phyloP scores from a whole-genome alignment of 2,329 filamentous ascomycete genomes.

The Sporothrix mexicana region DNA sequence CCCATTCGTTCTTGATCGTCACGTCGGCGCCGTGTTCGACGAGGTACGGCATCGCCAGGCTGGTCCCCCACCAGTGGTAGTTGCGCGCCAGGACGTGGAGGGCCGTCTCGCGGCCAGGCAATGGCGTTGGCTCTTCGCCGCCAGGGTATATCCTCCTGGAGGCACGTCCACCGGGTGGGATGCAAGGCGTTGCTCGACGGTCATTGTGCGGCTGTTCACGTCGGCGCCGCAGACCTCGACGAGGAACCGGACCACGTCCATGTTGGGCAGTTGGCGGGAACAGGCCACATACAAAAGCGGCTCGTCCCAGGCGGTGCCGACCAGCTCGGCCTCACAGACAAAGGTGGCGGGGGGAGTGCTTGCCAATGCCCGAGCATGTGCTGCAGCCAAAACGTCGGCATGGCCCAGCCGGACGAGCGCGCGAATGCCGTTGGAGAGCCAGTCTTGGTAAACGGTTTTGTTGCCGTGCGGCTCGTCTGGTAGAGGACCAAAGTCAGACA shows the following conservation, averaged over 20 bases:
- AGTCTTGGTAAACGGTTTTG: neutral
- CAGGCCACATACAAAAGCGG: conserved; percentile 27
- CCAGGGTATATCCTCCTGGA: too few species aligned
- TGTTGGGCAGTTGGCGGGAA: conserved; percentile 31
- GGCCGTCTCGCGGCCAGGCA: conserved; percentile 11
- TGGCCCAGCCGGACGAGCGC: neutral
- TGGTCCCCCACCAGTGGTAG: conserved; percentile 11
- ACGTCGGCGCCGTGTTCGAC: conserved; percentile 16
- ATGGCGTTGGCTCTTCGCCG: neutral
- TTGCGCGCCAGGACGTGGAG: conserved; percentile 4
- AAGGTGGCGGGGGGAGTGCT: neutral
- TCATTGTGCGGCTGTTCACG: conserved; percentile 27
- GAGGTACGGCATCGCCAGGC: conserved; percentile 23
- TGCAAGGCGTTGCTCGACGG: neutral
- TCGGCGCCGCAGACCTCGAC: conserved; percentile 29
- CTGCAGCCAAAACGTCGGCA: neutral
- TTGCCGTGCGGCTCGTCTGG: neutral
- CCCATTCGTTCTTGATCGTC: neutral
- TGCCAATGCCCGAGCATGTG: neutral
- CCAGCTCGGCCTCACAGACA: neutral
- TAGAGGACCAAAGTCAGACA: neutral
- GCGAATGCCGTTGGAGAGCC: neutral
- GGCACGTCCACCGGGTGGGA: too few species aligned
- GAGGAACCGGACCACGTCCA: conserved; percentile 30
- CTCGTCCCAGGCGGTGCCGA: neutral